Evolutionary conservation across 1,284 basidiomycete genomes (phyloP), one percentile per base, ranked within the genome.

Genomic region (Boletus hoseneyae): DNA sequence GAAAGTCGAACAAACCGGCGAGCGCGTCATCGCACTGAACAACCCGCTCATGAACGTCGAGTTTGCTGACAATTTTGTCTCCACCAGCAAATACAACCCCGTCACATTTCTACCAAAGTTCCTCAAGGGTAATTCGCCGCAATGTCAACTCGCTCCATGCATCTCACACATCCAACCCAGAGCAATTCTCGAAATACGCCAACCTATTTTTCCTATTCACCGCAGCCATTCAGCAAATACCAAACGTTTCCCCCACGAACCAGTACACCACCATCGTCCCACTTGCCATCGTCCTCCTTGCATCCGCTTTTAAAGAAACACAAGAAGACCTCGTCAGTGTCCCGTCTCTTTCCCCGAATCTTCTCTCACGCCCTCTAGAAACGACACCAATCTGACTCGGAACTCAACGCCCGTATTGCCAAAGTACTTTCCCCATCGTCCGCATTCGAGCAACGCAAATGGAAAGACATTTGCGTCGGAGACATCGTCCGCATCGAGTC

Each of bases 181-280:
- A 97, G 69, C 94, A 97, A 85, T 97, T 97, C 77, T 93, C 90
- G 56, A 96, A 97, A 80, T 98, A 97, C 66, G 97, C 97, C 60
- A 99, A 99, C 69, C 55, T 99, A 54, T 99, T 99, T 78, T 99
- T 99, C 81, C 77, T 99, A 53, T 99, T 99, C 76, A 99, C 96
- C 33, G 94, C 94, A 23, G 90, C 85, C 70, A 98, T 99, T 48
- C 96, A 99, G 69, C 97, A 99, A 74, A 95, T 99, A 57, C 97
- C 97, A 10, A 90, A 85, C 59, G 97, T 99, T 6, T 99, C 96
- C 3, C 97, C 97, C 9, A 99, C 96, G 4, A 96, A 98, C 62
- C 76, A 75, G 47, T 99, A 90, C 70, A 99, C 97, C 1, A 99
- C 97, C 16, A 97, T 99, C 62, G 91, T 79, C 1, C 97, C 97